These are phyloP conservation scores for Datisca glomerata DNA, from an alignment of 306 rosid species.

Conservation along the genomic window DNA sequence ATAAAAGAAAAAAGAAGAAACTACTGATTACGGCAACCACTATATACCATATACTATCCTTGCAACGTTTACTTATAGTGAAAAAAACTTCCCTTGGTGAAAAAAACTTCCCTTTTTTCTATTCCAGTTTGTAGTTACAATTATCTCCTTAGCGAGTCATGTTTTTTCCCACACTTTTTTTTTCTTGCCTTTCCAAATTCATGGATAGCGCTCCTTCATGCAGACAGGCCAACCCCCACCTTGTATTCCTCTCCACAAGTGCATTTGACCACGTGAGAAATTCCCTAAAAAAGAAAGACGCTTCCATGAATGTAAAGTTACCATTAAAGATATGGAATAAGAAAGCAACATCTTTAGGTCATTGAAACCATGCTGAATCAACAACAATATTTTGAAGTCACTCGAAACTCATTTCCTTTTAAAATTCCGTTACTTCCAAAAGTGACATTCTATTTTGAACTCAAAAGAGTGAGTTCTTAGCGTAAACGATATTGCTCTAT, in stretches of 20 bases:
- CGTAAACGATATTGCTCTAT: neutral
- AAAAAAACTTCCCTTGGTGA: no score
- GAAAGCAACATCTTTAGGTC: no score
- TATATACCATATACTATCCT: no score
- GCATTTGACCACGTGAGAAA: conserved; percentile 54
- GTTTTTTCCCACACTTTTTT: no score
- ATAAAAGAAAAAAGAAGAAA: no score
- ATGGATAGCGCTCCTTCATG: conserved; percentile 9
- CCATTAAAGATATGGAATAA: neutral
- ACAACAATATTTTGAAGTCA: no score
- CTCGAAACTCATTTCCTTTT: neutral
- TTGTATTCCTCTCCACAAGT: conserved; percentile 67
- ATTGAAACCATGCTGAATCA: no score
- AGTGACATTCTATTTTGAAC: neutral
- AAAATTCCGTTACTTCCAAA: neutral
- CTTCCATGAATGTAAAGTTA: conserved; percentile 13
- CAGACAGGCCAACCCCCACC: conserved; percentile 29
- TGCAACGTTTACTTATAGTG: no score
- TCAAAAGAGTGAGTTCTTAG: neutral
- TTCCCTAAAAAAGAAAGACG: conserved; percentile 32
- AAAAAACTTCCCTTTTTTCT: no score
- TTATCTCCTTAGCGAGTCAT: no score
- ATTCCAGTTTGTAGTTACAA: no score
- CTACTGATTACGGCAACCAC: no score
- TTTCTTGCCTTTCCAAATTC: neutral